These are phyloP conservation scores for Venturia oleaginea DNA, from an alignment of 2,329 filamentous ascomycete species.

Conservation along the genomic window DNA sequence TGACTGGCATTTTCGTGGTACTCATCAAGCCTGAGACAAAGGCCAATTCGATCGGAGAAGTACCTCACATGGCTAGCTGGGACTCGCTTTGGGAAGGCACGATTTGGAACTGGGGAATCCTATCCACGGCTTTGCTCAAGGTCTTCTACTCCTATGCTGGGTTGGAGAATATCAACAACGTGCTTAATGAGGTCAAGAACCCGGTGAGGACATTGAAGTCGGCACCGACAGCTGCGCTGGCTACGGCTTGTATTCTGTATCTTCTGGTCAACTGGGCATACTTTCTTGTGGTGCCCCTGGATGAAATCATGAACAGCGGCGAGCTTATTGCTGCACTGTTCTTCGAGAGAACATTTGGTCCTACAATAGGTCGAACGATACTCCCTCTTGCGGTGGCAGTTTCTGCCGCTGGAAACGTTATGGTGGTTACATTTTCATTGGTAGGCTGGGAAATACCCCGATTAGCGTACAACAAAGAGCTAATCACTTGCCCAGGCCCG, in stretches of 20 bases:
- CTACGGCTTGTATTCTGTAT: conserved; percentile 22
- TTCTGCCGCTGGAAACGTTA: conserved; percentile 14
- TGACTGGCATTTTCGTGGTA: conserved; percentile 52
- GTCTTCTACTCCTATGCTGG: conserved; percentile 64
- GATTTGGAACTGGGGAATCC: conserved; percentile 15
- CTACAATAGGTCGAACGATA: conserved; percentile 6
- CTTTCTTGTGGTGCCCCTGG: conserved; percentile 15
- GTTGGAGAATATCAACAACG: conserved; percentile 52
- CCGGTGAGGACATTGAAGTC: conserved; percentile 56
- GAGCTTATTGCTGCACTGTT: conserved; percentile 16
- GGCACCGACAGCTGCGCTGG: conserved; percentile 53
- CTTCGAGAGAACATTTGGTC: conserved; percentile 15
- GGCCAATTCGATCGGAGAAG: conserved; percentile 4
- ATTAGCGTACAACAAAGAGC: neutral
- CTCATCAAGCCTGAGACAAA: conserved; percentile 30
- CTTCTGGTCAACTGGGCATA: conserved; percentile 15
- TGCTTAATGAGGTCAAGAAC: conserved; percentile 55
- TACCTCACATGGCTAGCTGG: conserved; percentile 12
- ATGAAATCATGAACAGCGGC: conserved; percentile 14
- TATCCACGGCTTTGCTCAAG: conserved; percentile 54
- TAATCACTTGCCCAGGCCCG: conserved; percentile 42
- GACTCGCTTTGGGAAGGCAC: conserved; percentile 13
- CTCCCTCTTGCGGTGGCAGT: conserved; percentile 14
- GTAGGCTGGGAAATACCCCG: neutral
- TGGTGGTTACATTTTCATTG: conserved; percentile 14